These are phyloP conservation scores for Euphorbia schlechtendalii DNA, from an alignment of 441 rosid genomes.

Conservation along the genomic window DNA sequence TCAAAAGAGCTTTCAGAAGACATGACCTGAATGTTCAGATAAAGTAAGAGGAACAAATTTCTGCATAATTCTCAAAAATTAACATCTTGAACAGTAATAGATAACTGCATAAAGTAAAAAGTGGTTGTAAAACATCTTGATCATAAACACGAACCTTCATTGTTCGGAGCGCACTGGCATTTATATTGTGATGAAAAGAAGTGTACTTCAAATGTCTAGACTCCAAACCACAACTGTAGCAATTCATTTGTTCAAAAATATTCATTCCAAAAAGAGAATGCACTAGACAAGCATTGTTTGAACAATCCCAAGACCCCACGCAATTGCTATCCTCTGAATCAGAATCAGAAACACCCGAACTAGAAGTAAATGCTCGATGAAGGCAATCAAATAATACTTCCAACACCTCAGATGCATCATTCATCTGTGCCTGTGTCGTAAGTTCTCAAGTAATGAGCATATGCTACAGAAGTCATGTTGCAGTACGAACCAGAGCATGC, in stretches of 20 bases:
- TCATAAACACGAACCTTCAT: slow-evolving; percentile 50
- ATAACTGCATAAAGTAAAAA: not conserved
- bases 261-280: slow-evolving; percentile 91
- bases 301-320: slow-evolving; percentile 76
- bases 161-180: slow-evolving; percentile 86
- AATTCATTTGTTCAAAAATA: no score
- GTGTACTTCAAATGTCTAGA: slow-evolving; percentile 91
- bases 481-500: slow-evolving; percentile 5
- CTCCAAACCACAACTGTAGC: slow-evolving; percentile 73
- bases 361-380: slow-evolving; percentile 68
- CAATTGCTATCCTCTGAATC: slow-evolving; percentile 56
- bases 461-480: slow-evolving; percentile 6
- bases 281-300: slow-evolving; percentile 58
- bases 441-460: not conserved
- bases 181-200: slow-evolving; percentile 86
- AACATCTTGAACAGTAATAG: not conserved
- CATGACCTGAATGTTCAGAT: slow-evolving; percentile 43
- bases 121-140: not conserved
- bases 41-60: slow-evolving; percentile 16
- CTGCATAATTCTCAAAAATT: not conserved
- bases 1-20: slow-evolving; percentile 64
- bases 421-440: slow-evolving; percentile 81
- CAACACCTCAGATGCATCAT: slow-evolving; percentile 96
- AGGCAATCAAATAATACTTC: slow-evolving; percentile 85
- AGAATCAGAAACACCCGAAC: slow-evolving; percentile 49